phyloP scores from a whole-genome alignment of 2,329 filamentous ascomycete genomes.

The Aureobasidium namibiae region DNA sequence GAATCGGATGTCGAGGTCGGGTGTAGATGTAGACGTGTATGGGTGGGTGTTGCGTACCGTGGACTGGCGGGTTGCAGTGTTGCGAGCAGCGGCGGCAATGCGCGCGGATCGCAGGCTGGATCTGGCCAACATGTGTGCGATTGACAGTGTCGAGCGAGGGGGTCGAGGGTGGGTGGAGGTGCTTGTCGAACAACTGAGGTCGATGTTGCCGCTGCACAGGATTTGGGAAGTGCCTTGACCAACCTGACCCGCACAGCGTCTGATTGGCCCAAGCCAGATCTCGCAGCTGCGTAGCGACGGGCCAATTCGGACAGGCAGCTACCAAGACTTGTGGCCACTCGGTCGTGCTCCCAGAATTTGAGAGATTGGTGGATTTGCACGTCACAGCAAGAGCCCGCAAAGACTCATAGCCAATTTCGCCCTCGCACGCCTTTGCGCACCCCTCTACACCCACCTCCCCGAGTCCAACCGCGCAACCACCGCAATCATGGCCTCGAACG shows the following conservation, averaged over 20 bases:
- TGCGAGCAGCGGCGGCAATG: slow-evolving; percentile 74
- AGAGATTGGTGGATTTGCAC: slow-evolving; percentile 6
- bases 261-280: not conserved
- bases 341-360: slow-evolving; percentile 3
- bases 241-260: not conserved
- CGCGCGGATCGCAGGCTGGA: slow-evolving; percentile 83
- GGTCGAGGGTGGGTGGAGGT: not conserved
- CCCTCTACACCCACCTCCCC: not conserved
- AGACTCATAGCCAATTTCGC: slow-evolving; percentile 5
- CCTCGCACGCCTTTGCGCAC: not conserved
- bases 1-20: slow-evolving; percentile 23
- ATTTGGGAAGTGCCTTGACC: too few relatives aligned
- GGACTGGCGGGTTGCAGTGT: slow-evolving; percentile 37
- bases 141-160: slow-evolving; percentile 2
- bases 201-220: not conserved
- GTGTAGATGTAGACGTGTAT: not conserved
- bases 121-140: slow-evolving; percentile 71
- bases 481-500: slow-evolving; percentile 48
- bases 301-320: too few relatives aligned
- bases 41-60: slow-evolving; percentile 30
- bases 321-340: too few relatives aligned
- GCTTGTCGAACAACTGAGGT: not conserved
- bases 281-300: too few relatives aligned
- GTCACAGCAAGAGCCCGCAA: slow-evolving; percentile 6
- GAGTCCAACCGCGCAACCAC: slow-evolving; percentile 1